These are phyloP conservation scores for Nicotiana knightiana DNA, from an alignment of 257 asterid species.

Conservation along the genomic window DNA sequence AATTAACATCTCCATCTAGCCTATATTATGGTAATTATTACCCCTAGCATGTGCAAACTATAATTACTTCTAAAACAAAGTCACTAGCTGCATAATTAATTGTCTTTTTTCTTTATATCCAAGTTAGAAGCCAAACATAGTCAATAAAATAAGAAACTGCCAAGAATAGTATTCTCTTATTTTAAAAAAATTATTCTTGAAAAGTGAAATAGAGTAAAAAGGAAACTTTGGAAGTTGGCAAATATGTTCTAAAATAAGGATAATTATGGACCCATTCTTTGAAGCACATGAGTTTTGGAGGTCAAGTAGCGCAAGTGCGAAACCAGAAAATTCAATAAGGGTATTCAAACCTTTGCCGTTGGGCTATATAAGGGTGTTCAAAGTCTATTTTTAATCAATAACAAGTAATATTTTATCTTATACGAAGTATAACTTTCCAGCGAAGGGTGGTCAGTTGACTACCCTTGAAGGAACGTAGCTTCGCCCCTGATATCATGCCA, in stretches of 20 bases:
- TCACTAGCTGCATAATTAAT: background rate
- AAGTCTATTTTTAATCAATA: too few relatives aligned
- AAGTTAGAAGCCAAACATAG: background rate
- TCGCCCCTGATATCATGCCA: background rate
- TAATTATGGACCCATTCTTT: background rate
- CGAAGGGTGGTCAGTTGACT: too few relatives aligned
- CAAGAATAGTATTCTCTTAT: background rate
- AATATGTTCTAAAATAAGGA: background rate
- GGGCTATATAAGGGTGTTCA: too few relatives aligned
- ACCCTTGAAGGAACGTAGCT: too few relatives aligned
- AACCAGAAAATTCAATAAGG: too few relatives aligned
- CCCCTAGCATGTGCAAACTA: slow-evolving; percentile 6
- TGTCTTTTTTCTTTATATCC: background rate
- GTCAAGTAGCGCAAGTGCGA: background rate
- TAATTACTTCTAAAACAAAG: background rate
- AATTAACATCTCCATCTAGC: slow-evolving; percentile 21
- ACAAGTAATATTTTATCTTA: too few relatives aligned
- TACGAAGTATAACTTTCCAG: too few relatives aligned
- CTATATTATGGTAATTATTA: slow-evolving; percentile 1
- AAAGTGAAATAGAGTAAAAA: background rate
- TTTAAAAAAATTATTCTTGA: background rate
- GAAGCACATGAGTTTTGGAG: background rate
- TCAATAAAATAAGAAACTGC: background rate
- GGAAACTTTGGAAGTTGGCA: background rate
- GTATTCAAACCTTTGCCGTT: too few relatives aligned